A percentile compares a stretch with the other conserved stretches of the same genome.
phyloP scores from a whole-genome alignment of 306 rosid species.

The Alnus glutinosa region DNA sequence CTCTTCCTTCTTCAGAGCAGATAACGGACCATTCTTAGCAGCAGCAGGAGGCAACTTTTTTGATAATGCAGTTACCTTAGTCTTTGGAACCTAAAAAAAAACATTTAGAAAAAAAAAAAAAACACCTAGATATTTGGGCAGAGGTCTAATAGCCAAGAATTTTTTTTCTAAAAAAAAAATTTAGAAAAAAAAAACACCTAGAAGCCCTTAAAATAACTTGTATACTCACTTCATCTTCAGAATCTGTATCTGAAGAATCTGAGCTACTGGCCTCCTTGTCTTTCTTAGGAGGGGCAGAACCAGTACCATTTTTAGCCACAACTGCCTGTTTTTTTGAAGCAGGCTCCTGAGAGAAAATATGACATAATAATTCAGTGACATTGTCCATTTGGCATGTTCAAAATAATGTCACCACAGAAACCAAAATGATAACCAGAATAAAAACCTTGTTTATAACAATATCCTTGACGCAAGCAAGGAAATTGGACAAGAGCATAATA shows the following conservation, averaged over 20 bases:
- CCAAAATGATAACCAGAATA: neutral
- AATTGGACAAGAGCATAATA: neutral
- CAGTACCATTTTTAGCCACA: slow-evolving; percentile 27
- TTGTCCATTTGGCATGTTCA: neutral
- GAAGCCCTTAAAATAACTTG: neutral
- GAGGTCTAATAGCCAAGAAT: neutral
- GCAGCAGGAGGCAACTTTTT: slow-evolving; percentile 34
- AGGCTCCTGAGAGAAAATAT: neutral
- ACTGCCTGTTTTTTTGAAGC: neutral
- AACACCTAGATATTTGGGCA: neutral
- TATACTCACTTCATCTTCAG: slow-evolving; percentile 51
- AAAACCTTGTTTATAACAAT: neutral
- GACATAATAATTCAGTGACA: neutral
- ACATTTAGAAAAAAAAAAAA: neutral
- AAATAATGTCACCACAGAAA: neutral
- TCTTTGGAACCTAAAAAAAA: slow-evolving; percentile 38
- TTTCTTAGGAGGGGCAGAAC: slow-evolving; percentile 25
- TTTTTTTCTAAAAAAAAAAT: neutral
- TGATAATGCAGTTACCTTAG: slow-evolving; percentile 20
- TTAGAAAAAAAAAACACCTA: neutral
- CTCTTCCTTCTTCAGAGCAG: slow-evolving; percentile 28
- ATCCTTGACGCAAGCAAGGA: neutral
- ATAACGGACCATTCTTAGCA: slow-evolving; percentile 23
- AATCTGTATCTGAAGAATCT: slow-evolving; percentile 38
- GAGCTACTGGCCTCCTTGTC: slow-evolving; percentile 14